Evolutionary conservation across 2,329 filamentous ascomycete species (phyloP), one percentile per base, ranked within the genome.

Genomic region (Epichloe typhina): DNA sequence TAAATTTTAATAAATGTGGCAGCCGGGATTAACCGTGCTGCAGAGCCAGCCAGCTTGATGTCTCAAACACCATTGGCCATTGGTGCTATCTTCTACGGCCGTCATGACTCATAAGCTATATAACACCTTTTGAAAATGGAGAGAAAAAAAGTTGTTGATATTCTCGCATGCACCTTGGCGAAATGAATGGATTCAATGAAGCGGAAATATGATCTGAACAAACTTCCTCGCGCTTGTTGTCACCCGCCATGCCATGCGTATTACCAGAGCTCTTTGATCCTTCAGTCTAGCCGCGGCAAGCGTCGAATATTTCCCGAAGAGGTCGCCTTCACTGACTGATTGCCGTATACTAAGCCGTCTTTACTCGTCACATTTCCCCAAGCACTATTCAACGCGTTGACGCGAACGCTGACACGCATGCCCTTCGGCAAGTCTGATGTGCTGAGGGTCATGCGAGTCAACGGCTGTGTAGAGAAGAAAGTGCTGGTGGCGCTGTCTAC

Each of bases 401-500:
- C 59, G 15, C 50, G 52, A 1, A 61, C 23, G 41, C 56, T 62
- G 2, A 61, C 56, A 1, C 53, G 48, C 3, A 58, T 49, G 3
- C 52, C 56, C 12, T 56, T 50, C 0, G 60, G 54, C 5, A 65
- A 39, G 26, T 58, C 49, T 1, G 49, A 33, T 0, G 59, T 54
- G 40, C 52, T 52, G n/a, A 65, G 15, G 0, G 52, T 37, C 52
- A 64, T 51, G 11, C 56, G 50, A 0, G 57, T 60, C 47, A 66
- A 50, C 0, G 63, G 63, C 50, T 62, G 31, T 1, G 50, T 59
- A 0, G 61, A 47, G 46, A 64, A 67, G 52, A 64, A 67, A 0
- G 56, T 61, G 37, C 59, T 59, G 0, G 65, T 66, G 5, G 58
- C 61, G 39, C 62, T 61, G 31, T 68, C 63, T 3, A 64, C 52